Conservation (phyloP, 768 basidiomycete species). For the Russula compacta region DNA sequence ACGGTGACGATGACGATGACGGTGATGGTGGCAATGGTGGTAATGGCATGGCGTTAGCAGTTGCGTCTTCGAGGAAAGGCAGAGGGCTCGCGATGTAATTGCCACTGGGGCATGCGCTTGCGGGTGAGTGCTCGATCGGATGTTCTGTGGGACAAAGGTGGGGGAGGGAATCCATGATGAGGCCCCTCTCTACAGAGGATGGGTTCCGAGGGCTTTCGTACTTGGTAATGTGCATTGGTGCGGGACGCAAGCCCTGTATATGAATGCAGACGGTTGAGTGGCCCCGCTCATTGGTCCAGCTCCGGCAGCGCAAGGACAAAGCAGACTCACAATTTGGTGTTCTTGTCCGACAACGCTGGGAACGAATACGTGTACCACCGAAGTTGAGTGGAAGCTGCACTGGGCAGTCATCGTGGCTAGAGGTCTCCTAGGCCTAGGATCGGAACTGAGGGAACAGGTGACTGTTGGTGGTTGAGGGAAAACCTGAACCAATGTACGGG, state of each 20-base stretch:
- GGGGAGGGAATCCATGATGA: not conserved
- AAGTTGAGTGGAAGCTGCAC: not conserved
- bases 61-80: not conserved
- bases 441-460: not conserved
- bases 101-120: not conserved
- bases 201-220: not conserved
- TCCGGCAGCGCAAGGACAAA: too few species aligned
- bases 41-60: not conserved
- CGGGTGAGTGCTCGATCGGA: not conserved
- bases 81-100: slow-evolving; percentile 1
- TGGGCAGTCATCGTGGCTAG: not conserved
- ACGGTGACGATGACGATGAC: not conserved
- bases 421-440: not conserved
- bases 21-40: not conserved
- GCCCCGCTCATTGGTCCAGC: not conserved
- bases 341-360: not conserved
- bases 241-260: not conserved
- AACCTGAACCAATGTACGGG: not conserved
- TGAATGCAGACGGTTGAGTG: not conserved
- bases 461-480: not conserved
- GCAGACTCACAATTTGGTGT: not conserved
- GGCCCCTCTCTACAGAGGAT: not conserved
- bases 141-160: not conserved
- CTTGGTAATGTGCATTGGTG: not conserved
- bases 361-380: not conserved